Evolutionary conservation across 2,329 filamentous ascomycete species (phyloP).

Genomic region (Pyrenochaeta sp.): DNA sequence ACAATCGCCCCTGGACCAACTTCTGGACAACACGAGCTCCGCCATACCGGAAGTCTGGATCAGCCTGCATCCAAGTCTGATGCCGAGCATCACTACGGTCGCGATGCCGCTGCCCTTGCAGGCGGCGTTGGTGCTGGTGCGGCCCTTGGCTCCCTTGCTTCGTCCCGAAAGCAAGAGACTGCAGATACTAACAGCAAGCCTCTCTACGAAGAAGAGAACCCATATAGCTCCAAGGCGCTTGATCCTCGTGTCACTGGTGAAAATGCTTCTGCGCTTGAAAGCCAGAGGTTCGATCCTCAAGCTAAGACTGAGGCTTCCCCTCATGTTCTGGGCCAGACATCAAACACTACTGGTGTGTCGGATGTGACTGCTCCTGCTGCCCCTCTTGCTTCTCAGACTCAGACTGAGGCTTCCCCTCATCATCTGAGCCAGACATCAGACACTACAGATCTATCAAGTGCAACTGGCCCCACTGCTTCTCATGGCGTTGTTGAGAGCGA

Average conservation of each 20-base stretch:
- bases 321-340: slow-evolving; percentile 12
- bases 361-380: no score
- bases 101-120: slow-evolving; percentile 32
- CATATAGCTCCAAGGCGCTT: slow-evolving; percentile 34
- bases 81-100: slow-evolving; percentile 31
- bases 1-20: neutral
- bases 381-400: no score
- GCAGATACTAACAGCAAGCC: slow-evolving; percentile 14
- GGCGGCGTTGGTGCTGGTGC: slow-evolving; percentile 23
- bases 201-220: slow-evolving; percentile 27
- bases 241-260: slow-evolving; percentile 36
- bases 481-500: slow-evolving; percentile 3
- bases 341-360: slow-evolving; percentile 12
- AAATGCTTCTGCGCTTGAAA: slow-evolving; percentile 17
- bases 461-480: neutral
- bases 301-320: slow-evolving; percentile 11
- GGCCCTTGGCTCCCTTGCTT: slow-evolving; percentile 19
- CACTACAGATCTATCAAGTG: neutral
- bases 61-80: slow-evolving; percentile 23
- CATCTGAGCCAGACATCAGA: neutral
- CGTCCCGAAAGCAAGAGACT: slow-evolving; percentile 21
- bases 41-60: slow-evolving; percentile 33
- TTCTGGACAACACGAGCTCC: slow-evolving; percentile 22
- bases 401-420: no score
- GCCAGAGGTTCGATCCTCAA: slow-evolving; percentile 30